Evolutionary conservation across 2,329 filamentous ascomycete genomes (phyloP), one percentile per base, ranked within the genome.

Genomic region (Erysiphe pulchra): DNA sequence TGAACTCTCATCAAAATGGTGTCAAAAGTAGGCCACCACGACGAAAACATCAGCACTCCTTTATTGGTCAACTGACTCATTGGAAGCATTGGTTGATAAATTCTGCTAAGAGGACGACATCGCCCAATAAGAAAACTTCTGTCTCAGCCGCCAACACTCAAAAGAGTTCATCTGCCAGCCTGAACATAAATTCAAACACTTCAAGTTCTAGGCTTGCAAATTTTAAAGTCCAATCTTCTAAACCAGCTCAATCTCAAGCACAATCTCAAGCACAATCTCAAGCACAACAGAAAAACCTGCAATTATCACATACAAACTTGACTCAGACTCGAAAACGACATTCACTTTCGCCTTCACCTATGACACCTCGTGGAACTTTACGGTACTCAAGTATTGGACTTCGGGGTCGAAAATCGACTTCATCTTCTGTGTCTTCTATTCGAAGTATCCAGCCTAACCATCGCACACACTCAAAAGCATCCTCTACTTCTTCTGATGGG

Each of bases 331-430:
- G 28, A 13, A 78, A 78, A 55, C 73, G 84, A 14, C 80, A 84
- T 49, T 93, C 85, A 0, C 63, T 92, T 10, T 92, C 84, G 0
- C 90, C 90, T 0, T 79, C 77, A 2, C 87, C 90, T 0, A 61
- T 94, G 37, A 95, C 90, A 0, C 87, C 90, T 3, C 79, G 85
- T 36, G 85, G 83, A 5, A 82, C 81, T 0, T 80, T 92, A 55
- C 76, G 90, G 11, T 79, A 85, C 33, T 75, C 83, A 2, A 92
- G 84, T 5, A 74, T 71, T 39, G 86, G 87, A 30, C 70, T 95
- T 40, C 75, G 86, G 28, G 87, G 90, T 34, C 75, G 90, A 49
- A 95, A 95, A 60, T 95, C 87, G 0, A 98, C 90, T 0, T 94
- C 85, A 0, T 93, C 85, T 0, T 95, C 86, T 0, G 77, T 98